phyloP scores from a whole-genome alignment of 2,329 filamentous ascomycete species.

The Botrytis cinerea region DNA sequence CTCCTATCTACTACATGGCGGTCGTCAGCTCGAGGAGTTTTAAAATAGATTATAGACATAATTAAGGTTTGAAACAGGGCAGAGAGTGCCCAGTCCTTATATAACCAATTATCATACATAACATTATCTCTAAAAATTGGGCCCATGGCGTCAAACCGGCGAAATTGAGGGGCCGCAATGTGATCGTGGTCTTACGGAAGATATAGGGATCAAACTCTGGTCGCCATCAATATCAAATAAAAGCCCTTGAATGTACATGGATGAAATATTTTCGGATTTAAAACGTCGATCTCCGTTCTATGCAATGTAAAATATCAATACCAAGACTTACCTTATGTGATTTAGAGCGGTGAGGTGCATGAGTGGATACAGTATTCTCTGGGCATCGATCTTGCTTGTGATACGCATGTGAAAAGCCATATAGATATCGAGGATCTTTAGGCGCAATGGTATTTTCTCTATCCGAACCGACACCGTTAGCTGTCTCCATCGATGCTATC shows the following conservation, averaged over 20 bases:
- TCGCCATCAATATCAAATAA: background rate
- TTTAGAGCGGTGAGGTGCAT: background rate
- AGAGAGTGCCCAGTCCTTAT: background rate
- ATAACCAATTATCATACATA: background rate
- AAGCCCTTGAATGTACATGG: background rate
- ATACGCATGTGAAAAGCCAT: background rate
- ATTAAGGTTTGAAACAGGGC: background rate
- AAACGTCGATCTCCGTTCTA: background rate
- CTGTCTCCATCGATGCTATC: background rate
- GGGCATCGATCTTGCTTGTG: background rate
- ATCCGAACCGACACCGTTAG: background rate
- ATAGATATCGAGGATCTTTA: background rate
- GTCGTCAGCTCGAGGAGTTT: background rate
- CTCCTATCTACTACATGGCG: background rate
- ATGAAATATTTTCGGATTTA: background rate
- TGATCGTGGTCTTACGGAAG: background rate
- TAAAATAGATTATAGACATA: background rate
- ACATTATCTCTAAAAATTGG: background rate
- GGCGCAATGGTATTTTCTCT: background rate
- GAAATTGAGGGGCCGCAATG: constrained; percentile 8
- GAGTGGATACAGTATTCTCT: background rate
- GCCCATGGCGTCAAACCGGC: background rate
- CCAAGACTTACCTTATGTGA: background rate
- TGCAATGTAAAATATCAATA: background rate
- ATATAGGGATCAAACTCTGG: background rate